phyloP scores from a whole-genome alignment of 371 early-diverging fungal genomes.

The Mortierella sp. region DNA sequence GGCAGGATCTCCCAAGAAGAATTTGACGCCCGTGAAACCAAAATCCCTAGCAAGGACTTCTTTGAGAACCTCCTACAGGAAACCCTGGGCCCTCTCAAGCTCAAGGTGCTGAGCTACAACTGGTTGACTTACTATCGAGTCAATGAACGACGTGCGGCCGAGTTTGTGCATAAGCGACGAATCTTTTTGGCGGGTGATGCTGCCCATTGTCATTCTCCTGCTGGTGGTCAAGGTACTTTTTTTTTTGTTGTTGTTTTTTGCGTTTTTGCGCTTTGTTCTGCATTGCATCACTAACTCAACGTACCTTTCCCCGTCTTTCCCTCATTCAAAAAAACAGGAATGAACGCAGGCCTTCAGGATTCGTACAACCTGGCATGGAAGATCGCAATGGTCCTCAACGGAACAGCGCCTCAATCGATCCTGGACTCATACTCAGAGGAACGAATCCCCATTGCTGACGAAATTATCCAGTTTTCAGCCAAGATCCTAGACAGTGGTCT shows the following conservation, averaged over 20 bases:
- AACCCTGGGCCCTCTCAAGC: background rate
- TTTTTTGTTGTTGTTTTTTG: background rate
- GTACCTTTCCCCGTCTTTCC: background rate
- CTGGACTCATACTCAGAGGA: conserved; percentile 18
- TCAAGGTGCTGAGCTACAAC: conserved; percentile 22
- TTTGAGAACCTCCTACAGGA: conserved; percentile 7
- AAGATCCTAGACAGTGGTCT: background rate
- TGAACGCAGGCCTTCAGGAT: conserved; percentile 29
- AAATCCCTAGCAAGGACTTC: conserved; percentile 14
- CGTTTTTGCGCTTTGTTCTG: background rate
- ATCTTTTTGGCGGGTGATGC: conserved; percentile 63
- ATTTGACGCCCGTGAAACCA: background rate
- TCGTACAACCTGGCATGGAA: conserved; percentile 30
- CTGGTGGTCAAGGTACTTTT: conserved; percentile 57
- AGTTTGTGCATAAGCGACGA: conserved; percentile 30
- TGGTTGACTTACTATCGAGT: conserved; percentile 49
- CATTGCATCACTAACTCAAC: background rate
- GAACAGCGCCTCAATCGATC: conserved; percentile 8
- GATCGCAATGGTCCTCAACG: conserved; percentile 21
- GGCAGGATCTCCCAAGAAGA: conserved; percentile 25
- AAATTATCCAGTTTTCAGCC: conserved; percentile 8
- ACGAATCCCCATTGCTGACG: conserved; percentile 11
- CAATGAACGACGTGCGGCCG: conserved; percentile 46
- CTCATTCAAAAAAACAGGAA: background rate
- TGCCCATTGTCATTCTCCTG: conserved; percentile 60